Evolutionary conservation across 1,139 yeast species (phyloP).

Genomic region (Kodamaea arcana): DNA sequence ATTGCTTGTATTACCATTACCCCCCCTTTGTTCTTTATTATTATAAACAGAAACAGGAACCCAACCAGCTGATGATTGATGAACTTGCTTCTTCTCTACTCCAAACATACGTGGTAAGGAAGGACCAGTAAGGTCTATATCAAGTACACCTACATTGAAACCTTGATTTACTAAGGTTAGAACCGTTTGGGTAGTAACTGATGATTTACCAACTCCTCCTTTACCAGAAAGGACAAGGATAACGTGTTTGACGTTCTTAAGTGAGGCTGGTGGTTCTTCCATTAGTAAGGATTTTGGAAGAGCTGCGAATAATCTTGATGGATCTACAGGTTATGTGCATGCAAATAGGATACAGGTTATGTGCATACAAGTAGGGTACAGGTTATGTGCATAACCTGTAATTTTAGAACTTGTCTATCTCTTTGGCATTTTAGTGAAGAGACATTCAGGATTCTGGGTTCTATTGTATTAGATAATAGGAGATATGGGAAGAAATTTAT

Average conservation of each 20-base stretch:
- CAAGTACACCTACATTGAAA: slow-evolving; percentile 83
- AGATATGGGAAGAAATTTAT: too few species aligned
- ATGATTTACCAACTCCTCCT: slow-evolving; percentile 85
- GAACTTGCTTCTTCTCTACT: slow-evolving; percentile 72
- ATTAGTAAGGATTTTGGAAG: too few species aligned
- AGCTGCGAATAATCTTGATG: too few species aligned
- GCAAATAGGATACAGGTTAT: too few species aligned
- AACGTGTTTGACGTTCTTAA: slow-evolving; percentile 65
- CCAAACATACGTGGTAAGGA: slow-evolving; percentile 97
- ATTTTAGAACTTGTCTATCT: too few species aligned
- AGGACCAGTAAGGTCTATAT: slow-evolving; percentile 95
- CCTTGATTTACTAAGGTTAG: slow-evolving; percentile 68
- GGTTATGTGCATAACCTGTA: too few species aligned
- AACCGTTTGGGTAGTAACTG: slow-evolving; percentile 92
- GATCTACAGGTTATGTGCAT: too few species aligned
- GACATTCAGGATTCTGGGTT: too few species aligned
- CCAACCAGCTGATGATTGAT: slow-evolving; percentile 86
- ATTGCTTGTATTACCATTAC: too few species aligned
- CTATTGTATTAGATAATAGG: too few species aligned
- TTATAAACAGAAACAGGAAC: slow-evolving; percentile 63
- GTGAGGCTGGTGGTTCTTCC: slow-evolving; percentile 46
- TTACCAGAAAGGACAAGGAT: slow-evolving; percentile 43
- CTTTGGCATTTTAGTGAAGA: too few species aligned
- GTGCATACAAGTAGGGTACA: too few species aligned
- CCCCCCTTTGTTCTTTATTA: slow-evolving; percentile 7